Evolutionary conservation across 176 grass and related monocot genomes (phyloP).

Genomic region (Triticum dicoccoides): DNA sequence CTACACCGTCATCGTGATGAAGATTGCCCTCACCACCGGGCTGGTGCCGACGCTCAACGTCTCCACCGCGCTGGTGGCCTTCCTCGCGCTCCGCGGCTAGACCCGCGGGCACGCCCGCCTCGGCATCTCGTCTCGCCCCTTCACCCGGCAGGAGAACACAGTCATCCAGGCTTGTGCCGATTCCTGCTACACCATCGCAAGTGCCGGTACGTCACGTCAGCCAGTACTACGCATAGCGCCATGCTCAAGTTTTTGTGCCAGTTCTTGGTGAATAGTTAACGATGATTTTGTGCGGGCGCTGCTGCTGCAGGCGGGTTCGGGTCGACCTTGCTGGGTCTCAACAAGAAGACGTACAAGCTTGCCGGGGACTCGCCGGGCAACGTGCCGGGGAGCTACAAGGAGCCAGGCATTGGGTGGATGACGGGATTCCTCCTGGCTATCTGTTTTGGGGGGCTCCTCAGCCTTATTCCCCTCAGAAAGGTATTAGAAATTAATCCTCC

Average conservation of each 20-base stretch:
- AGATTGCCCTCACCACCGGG: slow-evolving; percentile 74
- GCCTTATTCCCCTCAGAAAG: slow-evolving; percentile 80
- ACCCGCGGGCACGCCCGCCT: slow-evolving; percentile 50
- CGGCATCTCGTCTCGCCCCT: slow-evolving; percentile 52
- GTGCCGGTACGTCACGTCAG: slow-evolving; percentile 45
- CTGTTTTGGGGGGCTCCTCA: slow-evolving; percentile 67
- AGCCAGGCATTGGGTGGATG: slow-evolving; percentile 86
- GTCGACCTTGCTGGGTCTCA: slow-evolving; percentile 63
- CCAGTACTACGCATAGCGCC: neutral
- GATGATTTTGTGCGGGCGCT: no score
- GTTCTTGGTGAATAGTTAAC: neutral
- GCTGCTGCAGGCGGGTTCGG: slow-evolving; percentile 25
- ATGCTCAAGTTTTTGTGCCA: neutral
- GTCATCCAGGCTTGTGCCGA: slow-evolving; percentile 83
- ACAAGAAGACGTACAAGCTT: slow-evolving; percentile 85
- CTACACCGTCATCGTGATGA: slow-evolving; percentile 81
- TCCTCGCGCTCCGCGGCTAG: slow-evolving; percentile 68
- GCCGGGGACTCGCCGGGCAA: slow-evolving; percentile 64
- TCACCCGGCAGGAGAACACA: slow-evolving; percentile 92
- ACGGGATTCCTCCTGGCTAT: slow-evolving; percentile 49
- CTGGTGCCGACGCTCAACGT: slow-evolving; percentile 81
- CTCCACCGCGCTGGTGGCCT: slow-evolving; percentile 72
- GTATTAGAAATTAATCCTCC: slow-evolving; percentile 19
- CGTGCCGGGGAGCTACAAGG: slow-evolving; percentile 73
- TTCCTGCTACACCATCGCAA: slow-evolving; percentile 74